Base-by-base conservation (phyloP, 2,329 filamentous ascomycete species). In the Amesomyces nigricolor region DNA sequence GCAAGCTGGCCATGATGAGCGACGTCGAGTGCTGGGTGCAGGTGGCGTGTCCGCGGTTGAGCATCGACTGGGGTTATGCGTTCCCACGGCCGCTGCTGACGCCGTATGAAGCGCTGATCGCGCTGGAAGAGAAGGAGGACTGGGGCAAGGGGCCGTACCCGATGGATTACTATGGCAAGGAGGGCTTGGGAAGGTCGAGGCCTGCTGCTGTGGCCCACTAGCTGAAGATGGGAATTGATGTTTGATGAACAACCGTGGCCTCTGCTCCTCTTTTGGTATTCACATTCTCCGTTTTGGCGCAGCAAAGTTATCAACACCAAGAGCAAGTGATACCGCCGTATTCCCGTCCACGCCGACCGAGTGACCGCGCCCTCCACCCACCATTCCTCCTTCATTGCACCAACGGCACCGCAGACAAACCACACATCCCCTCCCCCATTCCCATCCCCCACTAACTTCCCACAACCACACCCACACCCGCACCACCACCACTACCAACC, bases 11-110 rank as follows among this genome's bases (percentile, higher is more conserved):
- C 0, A 85, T 94, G 77, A 96, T 99, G 90, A 73, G 75, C 30
- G 92, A 97, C 66, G 89, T 99, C 2, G 92, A 96, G 68, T 95
- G 91, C 65, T 99, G 94, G 94, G 92, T 99, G 39, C 94, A 99
- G 72, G 91, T 99, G 49, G 94, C 94, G 5, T 99, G 94, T 72
- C 94, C 94, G n/a, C 77, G 94, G 48, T 68, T 99, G 68, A 97
- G 92, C 70, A 99, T 99, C 63, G 94, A 99, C 73, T 99, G 94
- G 94, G 94, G 94, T 0, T 97, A 97, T 73, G 94, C 94, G 0
- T 99, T 99, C 68, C 82, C 90, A 1, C 75, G 89, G 46, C 94
- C 94, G 47, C 70, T 99, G 56, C 72, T 99, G 67, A 97, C 92
- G 51, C 92, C 94, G 2, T 96, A 99, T 64, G 94, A 99, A 74